phyloP scores from a whole-genome alignment of 768 basidiomycete species.

The Russula vinacea region DNA sequence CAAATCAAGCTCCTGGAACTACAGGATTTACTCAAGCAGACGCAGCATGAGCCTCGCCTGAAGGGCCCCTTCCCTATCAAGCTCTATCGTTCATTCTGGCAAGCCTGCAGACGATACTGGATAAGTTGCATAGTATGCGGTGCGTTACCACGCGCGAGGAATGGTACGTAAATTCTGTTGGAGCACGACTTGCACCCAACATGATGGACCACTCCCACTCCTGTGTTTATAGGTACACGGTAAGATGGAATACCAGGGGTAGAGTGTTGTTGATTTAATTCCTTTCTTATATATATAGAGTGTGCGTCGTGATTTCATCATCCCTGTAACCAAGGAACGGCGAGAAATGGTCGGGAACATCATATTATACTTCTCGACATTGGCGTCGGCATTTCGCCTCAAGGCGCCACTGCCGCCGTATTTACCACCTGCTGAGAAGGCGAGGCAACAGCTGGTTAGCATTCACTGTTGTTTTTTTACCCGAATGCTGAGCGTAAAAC shows the following conservation, averaged over 20 bases:
- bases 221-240: slow-evolving; percentile 59
- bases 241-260: slow-evolving; percentile 36
- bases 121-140: slow-evolving; percentile 91
- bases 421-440: slow-evolving; percentile 87
- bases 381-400: slow-evolving; percentile 74
- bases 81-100: slow-evolving; percentile 82
- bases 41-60: slow-evolving; percentile 88
- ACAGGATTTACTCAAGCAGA: slow-evolving; percentile 79
- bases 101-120: slow-evolving; percentile 80
- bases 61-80: slow-evolving; percentile 93
- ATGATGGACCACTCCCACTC: background rate
- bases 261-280: background rate
- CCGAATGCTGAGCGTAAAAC: background rate
- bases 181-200: background rate
- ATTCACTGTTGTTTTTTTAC: background rate
- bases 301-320: slow-evolving; percentile 81
- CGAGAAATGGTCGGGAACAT: slow-evolving; percentile 95
- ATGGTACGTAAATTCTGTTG: slow-evolving; percentile 52
- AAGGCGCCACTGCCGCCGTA: slow-evolving; percentile 96
- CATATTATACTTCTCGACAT: slow-evolving; percentile 79
- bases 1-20: slow-evolving; percentile 88
- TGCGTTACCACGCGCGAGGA: slow-evolving; percentile 96
- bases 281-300: slow-evolving; percentile 47
- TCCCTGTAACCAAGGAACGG: slow-evolving; percentile 85
- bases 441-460: slow-evolving; percentile 72